Base-by-base conservation (phyloP, 2,329 filamentous ascomycete genomes). In the Colletotrichum filicis region DNA sequence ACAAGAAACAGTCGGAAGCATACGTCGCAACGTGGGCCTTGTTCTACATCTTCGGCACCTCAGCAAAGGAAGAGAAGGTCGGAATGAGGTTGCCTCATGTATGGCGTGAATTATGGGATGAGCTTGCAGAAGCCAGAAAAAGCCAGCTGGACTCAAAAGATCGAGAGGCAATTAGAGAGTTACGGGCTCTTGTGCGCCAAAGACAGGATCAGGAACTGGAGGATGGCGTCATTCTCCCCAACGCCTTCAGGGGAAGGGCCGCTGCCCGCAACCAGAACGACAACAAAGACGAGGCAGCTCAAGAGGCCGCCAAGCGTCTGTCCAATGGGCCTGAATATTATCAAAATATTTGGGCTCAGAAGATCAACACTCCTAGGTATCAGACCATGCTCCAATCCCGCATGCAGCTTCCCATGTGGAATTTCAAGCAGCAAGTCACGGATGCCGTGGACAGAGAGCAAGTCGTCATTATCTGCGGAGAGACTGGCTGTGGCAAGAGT, bases 401-500 rank as follows among this genome's bases (percentile, higher is more conserved):
- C 68, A 92, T 91, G 86, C 93, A 93, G 77, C 88, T 99, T 22
- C 97, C 97, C 0, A 98, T 99, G 86, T 98, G 94, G 90, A 88
- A 90, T 14, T 98, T 97, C 81, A 92, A 92, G 76, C 86, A 94
- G 14, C 89, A 94, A 62, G 95, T 98, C 8, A 85, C 98, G 14
- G 87, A 90, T 30, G 90, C 94, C 2, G 92, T 99, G 35, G 92
- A 94, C 59, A 87, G 89, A 26, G 90, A 97, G 76, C 95, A 97
- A 78, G 93, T 97, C 11, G 92, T 97, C 11, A 98, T 99, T 73
- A 90, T 99, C 35, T 98, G 96, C 80, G 97, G 97, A 80, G 97
- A 99, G 83, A 99, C 97, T 3, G 97, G 97, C 76, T 98, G 93
- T 80, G 97, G 97, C 75, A 99, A 99, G 86, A 98, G 95, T 82